phyloP scores from a whole-genome alignment of 2,329 filamentous ascomycete genomes.

The Leptographium lundbergii region DNA sequence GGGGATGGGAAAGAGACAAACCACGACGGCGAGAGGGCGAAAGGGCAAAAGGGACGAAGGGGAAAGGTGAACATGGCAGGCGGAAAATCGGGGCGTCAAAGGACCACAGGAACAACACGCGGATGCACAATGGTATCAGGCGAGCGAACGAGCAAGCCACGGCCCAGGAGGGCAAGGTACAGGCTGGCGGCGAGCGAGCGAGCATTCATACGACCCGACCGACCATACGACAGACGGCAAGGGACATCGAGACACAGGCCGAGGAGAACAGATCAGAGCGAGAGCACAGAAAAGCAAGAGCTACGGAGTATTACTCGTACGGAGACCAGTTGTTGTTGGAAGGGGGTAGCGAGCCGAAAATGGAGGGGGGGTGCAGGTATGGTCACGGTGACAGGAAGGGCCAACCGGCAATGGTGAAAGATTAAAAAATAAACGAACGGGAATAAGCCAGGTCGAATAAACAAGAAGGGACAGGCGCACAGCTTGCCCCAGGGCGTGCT shows the following conservation, averaged over 20 bases:
- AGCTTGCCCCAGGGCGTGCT: not conserved
- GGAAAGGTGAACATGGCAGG: not conserved
- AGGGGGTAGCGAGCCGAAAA: not conserved
- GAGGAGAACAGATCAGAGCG: not conserved
- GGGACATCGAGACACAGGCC: not conserved
- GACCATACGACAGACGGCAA: not conserved
- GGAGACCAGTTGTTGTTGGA: not conserved
- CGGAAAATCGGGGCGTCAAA: constrained; percentile 9
- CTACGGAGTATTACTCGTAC: not conserved
- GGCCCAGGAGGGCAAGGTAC: not conserved
- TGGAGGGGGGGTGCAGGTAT: not conserved
- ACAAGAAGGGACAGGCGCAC: not conserved
- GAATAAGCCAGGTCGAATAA: not conserved
- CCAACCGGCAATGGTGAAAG: not conserved
- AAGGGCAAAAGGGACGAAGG: not conserved
- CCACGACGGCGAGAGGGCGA: not conserved
- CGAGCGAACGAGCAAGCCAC: constrained; percentile 10
- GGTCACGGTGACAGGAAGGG: not conserved
- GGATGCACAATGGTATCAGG: constrained; percentile 23
- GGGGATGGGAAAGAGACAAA: not conserved
- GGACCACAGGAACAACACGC: constrained; percentile 12
- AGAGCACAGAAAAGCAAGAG: not conserved
- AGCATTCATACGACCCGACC: not conserved
- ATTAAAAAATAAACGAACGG: not conserved
- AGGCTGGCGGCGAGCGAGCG: not conserved